Base-by-base conservation (phyloP, 2,329 filamentous ascomycete genomes). In the Xylariales sp. region DNA sequence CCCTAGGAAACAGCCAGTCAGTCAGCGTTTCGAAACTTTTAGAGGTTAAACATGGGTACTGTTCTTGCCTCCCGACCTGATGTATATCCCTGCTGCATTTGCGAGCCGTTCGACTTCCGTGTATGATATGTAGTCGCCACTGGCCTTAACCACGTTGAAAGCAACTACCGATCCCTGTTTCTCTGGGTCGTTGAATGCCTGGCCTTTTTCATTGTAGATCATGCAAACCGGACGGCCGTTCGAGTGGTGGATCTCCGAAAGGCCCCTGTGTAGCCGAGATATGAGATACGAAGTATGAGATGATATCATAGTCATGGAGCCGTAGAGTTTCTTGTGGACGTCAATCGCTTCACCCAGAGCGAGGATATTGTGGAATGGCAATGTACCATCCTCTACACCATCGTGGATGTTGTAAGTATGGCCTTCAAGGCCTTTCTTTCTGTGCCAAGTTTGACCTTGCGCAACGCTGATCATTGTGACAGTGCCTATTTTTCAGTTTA, bases 331-430 rank as follows among this genome's bases (percentile, higher is more conserved):
- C 23, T 59, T 52, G 52, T 84, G 77, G 0, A 71, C 69, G 24
- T 72, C 67, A 20, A 83, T 74, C 3, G 78, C 78, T 41, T 77
- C 68, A 4, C 71, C 73, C 15, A 83, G 62, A 0, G 80, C 80
- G 37, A 83, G 62, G 42, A 85, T 83, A 42, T 63, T 79, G 52
- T 82, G 80, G 47, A 82, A 82, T 2, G 80, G 76, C 8, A 81
- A 59, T 2, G 80, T 85, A 1, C 81, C 81, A 47, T 86, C 82
- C 52, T 86, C 82, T 6, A 85, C 66, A 2, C 69, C 66, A 29
- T 81, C 76, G 49, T 83, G 77, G 4, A 81, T 60, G 31, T 66
- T 63, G 36, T 66, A 69, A 24, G 49, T 50, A 16, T 53, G 51
- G 2, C 51, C 49, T 13, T 55, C 47, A 5, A 37, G 41, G 17